Evolutionary conservation across 805 yeast species (phyloP).

Genomic region (Saturnispora halmiae): DNA sequence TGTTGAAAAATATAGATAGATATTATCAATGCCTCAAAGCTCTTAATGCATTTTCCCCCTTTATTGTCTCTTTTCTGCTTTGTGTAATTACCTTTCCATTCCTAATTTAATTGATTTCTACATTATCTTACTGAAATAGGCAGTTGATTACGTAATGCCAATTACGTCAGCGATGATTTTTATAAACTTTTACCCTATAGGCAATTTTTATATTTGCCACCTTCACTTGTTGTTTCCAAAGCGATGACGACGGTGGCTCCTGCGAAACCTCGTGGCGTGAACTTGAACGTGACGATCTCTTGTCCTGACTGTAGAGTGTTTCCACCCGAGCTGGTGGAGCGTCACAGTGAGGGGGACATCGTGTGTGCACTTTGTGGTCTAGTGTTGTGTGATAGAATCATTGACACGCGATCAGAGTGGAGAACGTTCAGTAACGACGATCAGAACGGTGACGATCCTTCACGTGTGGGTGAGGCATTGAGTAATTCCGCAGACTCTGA

Average conservation of each 20-base stretch:
- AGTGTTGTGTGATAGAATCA: constrained; percentile 83
- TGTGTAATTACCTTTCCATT: too few relatives aligned
- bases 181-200: background rate
- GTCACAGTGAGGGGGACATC: constrained; percentile 95
- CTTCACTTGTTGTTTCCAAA: background rate
- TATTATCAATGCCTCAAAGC: background rate
- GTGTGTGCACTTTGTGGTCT: constrained; percentile 98
- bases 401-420: constrained; percentile 97
- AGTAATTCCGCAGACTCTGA: constrained; percentile 87
- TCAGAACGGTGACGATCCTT: constrained; percentile 96
- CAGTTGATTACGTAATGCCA: background rate
- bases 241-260: constrained; percentile 14
- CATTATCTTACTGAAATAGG: too few relatives aligned
- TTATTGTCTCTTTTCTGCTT: too few relatives aligned
- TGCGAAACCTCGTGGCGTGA: constrained; percentile 45
- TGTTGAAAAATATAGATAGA: constrained; percentile 30
- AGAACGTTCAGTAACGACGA: constrained; percentile 97
- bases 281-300: constrained; percentile 77
- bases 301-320: constrained; percentile 95
- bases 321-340: constrained; percentile 91
- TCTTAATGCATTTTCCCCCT: background rate
- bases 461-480: constrained; percentile 98
- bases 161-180: too few relatives aligned
- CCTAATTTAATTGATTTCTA: background rate
- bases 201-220: constrained; percentile 1